Conservation (phyloP, 2,329 filamentous ascomycete species). For the Exophiala phaeomuriformis region DNA sequence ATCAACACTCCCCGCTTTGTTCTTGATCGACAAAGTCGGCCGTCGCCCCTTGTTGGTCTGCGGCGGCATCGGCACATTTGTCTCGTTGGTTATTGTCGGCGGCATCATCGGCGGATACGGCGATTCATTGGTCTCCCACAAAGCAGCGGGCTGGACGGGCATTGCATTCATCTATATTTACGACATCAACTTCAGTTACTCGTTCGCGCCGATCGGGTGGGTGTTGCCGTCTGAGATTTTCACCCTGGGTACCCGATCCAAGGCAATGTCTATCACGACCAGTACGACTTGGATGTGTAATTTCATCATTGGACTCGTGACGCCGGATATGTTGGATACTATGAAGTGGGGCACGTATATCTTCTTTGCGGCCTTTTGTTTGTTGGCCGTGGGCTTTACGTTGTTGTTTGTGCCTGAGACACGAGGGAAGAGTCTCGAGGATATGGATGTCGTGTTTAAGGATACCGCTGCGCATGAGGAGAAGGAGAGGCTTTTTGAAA, state of each 20-base stretch:
- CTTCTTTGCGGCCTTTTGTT: constrained; percentile 47
- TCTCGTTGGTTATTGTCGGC: constrained; percentile 60
- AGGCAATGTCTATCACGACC: constrained; percentile 58
- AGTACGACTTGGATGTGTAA: constrained; percentile 59
- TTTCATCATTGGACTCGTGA: constrained; percentile 58
- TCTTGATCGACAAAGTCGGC: constrained; percentile 44
- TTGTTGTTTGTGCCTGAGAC: constrained; percentile 51
- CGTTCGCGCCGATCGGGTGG: constrained; percentile 42
- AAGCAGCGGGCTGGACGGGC: constrained; percentile 48
- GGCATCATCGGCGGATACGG: constrained; percentile 51
- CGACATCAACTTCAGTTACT: constrained; percentile 36
- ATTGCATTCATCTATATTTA: constrained; percentile 50
- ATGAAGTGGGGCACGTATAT: constrained; percentile 49
- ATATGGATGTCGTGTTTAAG: constrained; percentile 45
- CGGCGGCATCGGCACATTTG: constrained; percentile 45
- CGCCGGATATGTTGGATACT: constrained; percentile 55
- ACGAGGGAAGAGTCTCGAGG: constrained; percentile 48
- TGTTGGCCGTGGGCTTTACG: neutral
- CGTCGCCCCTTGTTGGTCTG: constrained; percentile 40
- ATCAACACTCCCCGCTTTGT: constrained; percentile 41
- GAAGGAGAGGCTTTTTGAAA: constrained; percentile 18
- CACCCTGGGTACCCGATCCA: constrained; percentile 52
- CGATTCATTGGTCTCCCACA: constrained; percentile 45
- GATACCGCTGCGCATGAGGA: constrained; percentile 21
- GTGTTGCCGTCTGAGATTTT: constrained; percentile 52